These are phyloP conservation scores for Artomyces pyxidatus DNA, from an alignment of 768 basidiomycete species.

Conservation along the genomic window DNA sequence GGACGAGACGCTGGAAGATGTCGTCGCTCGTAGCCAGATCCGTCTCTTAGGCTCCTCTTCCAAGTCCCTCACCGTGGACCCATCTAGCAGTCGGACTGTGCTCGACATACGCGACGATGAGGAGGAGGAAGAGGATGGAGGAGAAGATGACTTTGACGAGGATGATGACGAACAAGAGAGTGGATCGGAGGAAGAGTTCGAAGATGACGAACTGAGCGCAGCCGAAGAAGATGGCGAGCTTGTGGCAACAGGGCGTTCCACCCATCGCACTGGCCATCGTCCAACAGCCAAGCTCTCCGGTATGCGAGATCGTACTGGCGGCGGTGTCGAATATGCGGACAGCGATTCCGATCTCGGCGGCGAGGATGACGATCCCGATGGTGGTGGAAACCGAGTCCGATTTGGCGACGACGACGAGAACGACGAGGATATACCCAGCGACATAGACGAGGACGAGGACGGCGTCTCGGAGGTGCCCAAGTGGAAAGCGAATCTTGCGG, in stretches of 20 bases:
- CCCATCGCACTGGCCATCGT: conserved; percentile 10
- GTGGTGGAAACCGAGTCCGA: conserved; percentile 19
- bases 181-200: conserved; percentile 24
- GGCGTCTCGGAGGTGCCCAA: conserved; percentile 43
- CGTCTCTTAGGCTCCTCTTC: conserved; percentile 78
- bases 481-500: conserved; percentile 68
- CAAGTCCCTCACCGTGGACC: conserved; percentile 45
- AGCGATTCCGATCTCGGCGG: conserved; percentile 69
- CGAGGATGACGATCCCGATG: conserved; percentile 38
- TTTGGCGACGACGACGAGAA: conserved; percentile 43
- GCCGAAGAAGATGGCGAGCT: conserved; percentile 9
- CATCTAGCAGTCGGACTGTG: conserved; percentile 18
- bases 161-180: conserved; percentile 22
- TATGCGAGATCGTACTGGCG: conserved; percentile 27
- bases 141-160: conserved; percentile 19
- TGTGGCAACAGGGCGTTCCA: conserved; percentile 12
- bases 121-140: conserved; percentile 17
- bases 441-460: conserved; percentile 36
- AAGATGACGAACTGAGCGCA: conserved; percentile 19
- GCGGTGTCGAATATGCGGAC: conserved; percentile 60
- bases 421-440: conserved; percentile 39
- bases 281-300: conserved; percentile 18
- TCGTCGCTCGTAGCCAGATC: conserved; percentile 73
- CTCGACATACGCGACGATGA: conserved; percentile 17
- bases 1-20: conserved; percentile 72